These are phyloP conservation scores for Globisporangium canariense DNA, from an alignment of 352 stramenopile genomes.

Conservation along the genomic window DNA sequence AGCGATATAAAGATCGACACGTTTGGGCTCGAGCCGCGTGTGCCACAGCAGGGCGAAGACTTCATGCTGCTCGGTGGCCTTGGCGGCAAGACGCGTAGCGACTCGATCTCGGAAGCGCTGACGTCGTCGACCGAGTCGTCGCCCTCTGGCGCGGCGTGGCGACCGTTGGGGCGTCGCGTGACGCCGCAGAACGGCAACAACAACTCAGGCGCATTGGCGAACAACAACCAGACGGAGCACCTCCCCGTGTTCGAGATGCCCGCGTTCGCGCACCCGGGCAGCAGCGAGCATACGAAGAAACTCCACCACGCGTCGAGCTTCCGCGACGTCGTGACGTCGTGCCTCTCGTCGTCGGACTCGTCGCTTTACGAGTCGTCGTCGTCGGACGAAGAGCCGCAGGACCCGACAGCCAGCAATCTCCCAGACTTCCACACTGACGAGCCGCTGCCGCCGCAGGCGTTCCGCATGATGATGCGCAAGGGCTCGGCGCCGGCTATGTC, in stretches of 20 bases:
- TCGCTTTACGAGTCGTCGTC: slow-evolving; percentile 53
- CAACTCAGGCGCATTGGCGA: neutral
- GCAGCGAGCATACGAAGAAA: slow-evolving; percentile 18
- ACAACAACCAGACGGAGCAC: slow-evolving; percentile 25
- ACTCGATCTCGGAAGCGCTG: slow-evolving; percentile 40
- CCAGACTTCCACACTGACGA: slow-evolving; percentile 15
- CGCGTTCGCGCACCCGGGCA: slow-evolving; percentile 21
- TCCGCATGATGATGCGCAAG: slow-evolving; percentile 25
- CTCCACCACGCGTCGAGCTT: slow-evolving; percentile 39
- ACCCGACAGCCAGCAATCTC: slow-evolving; percentile 5
- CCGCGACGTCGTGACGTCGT: slow-evolving; percentile 39
- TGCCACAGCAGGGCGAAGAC: slow-evolving; percentile 6
- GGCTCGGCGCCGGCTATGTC: slow-evolving; percentile 16
- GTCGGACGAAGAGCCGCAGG: slow-evolving; percentile 36
- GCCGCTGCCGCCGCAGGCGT: slow-evolving; percentile 7
- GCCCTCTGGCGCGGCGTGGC: slow-evolving; percentile 34
- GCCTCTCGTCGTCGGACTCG: slow-evolving; percentile 50
- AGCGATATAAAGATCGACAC: slow-evolving; percentile 16
- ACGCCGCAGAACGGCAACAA: slow-evolving; percentile 15
- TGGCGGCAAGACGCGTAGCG: slow-evolving; percentile 31
- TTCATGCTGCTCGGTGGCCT: slow-evolving; percentile 8
- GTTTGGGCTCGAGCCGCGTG: slow-evolving; percentile 13
- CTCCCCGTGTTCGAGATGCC: slow-evolving; percentile 12
- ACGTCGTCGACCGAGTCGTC: slow-evolving; percentile 34
- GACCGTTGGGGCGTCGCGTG: slow-evolving; percentile 44